Base-by-base conservation (phyloP, 2,329 filamentous ascomycete genomes). In the Nemania bipapillata region DNA sequence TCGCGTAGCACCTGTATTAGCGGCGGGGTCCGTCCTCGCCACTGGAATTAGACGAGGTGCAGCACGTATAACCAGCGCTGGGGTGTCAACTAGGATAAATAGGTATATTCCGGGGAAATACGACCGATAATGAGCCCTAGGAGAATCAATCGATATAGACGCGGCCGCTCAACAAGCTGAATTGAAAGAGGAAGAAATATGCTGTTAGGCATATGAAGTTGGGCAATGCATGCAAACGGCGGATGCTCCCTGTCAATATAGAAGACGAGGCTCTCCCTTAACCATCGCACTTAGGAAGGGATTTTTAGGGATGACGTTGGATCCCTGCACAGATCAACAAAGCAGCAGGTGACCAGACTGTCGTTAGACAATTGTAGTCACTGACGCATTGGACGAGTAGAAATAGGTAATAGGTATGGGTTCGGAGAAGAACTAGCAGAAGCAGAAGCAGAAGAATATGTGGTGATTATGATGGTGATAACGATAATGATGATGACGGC, bases 131-230 rank as follows among this genome's bases (percentile, higher is more conserved):
- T 5, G 59, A 40, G 49, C 62, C 49, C 49, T 58, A 62, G 50
- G 6, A 42, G 58, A 59, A 53, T 32, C 17, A 58, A 24, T 40
- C 17, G 52, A 8, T 20, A 26, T 50, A 37, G 56, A 35, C 32
- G 30, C 50, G 42, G 49, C 9, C 24, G 26, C 42, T 20, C 28
- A 26, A 22, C 15, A 37, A 35, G 11, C 42, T 47, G 50, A 24
- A 56, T 45, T 26, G 42, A 22, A 26, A 45, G 54, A 24, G 12
- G 20, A 61, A 42, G 45, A 30, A 63, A 12, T 37, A 5, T 24
- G n/a, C 49, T 49, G 42, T 35, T n/a, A 28, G 26, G 32, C 22
- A 52, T 68, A 70, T 65, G 65, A 70, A 61, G 68, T 68, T 62
- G 58, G 26, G 49, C 54, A 55, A 35, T 53, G 40, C 57, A 32